Evolutionary conservation across 176 grass and related monocot genomes (phyloP).

Genomic region (Carex pumila): DNA sequence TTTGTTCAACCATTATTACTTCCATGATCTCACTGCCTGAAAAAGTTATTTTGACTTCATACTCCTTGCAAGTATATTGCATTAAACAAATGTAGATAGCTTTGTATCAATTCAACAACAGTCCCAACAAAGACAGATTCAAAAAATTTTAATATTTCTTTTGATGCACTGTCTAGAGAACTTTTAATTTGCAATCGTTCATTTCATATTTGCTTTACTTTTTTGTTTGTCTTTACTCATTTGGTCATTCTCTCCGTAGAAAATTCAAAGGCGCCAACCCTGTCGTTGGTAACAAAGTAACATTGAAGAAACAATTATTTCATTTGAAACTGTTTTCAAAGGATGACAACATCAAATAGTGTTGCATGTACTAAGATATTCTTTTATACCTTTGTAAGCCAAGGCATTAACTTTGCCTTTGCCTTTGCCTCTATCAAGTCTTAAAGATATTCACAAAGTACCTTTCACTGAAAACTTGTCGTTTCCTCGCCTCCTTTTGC

Average conservation of each 20-base stretch:
- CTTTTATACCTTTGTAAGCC: neutral
- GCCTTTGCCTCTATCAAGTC: neutral
- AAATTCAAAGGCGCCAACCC: neutral
- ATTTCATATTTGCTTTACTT: conserved; percentile 13
- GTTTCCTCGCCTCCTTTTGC: conserved; percentile 4
- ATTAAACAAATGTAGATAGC: too few species aligned
- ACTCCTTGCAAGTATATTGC: too few species aligned
- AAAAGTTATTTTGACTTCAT: too few species aligned
- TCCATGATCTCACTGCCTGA: neutral
- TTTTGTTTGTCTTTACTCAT: neutral
- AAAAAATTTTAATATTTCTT: neutral
- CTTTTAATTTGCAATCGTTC: neutral
- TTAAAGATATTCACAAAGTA: conserved; percentile 13
- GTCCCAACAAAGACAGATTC: neutral
- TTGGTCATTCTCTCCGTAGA: neutral
- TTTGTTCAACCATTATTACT: neutral
- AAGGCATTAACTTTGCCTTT: neutral
- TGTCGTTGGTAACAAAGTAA: conserved; percentile 22
- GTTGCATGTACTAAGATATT: neutral
- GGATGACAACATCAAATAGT: neutral
- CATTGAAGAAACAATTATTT: neutral
- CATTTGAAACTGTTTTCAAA: conserved; percentile 1
- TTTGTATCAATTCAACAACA: too few species aligned
- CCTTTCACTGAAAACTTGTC: conserved; percentile 13
- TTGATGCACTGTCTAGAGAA: neutral